These are phyloP conservation scores for Boletus rubroflammeus DNA, from an alignment of 768 basidiomycete species.

Conservation along the genomic window DNA sequence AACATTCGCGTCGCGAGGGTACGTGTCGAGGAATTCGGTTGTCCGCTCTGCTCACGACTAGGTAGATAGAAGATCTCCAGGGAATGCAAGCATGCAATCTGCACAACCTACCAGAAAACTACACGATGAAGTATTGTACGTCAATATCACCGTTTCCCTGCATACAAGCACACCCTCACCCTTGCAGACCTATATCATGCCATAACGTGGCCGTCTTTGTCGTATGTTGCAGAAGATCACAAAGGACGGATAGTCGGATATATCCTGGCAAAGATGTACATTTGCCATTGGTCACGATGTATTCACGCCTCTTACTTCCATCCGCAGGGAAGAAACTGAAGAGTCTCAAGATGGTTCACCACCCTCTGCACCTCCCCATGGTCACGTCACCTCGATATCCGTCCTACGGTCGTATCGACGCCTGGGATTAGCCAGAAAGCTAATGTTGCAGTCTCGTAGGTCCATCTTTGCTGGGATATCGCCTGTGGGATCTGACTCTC, in stretches of 20 bases:
- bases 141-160: slow-evolving; percentile 1
- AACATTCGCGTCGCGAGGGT: slow-evolving; percentile 32
- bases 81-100: slow-evolving; percentile 95
- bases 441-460: slow-evolving; percentile 92
- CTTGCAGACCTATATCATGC: slow-evolving; percentile 79
- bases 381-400: slow-evolving; percentile 96
- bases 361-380: slow-evolving; percentile 60
- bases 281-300: slow-evolving; percentile 3
- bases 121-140: slow-evolving; percentile 76
- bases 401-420: slow-evolving; percentile 87
- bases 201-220: slow-evolving; percentile 90
- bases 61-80: slow-evolving; percentile 78
- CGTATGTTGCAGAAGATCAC: slow-evolving; percentile 88
- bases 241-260: slow-evolving; percentile 91
- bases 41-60: slow-evolving; percentile 14
- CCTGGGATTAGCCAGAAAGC: slow-evolving; percentile 88
- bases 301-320: slow-evolving; percentile 25
- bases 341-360: slow-evolving; percentile 44
- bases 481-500: background rate
- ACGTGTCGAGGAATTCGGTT: slow-evolving; percentile 1
- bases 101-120: slow-evolving; percentile 91
- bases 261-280: slow-evolving; percentile 92
- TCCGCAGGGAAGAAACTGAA: slow-evolving; percentile 52
- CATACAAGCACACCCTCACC: background rate
- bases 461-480: slow-evolving; percentile 5